Base-by-base conservation (phyloP, 306 rosid genomes). In the Glycine soja region DNA sequence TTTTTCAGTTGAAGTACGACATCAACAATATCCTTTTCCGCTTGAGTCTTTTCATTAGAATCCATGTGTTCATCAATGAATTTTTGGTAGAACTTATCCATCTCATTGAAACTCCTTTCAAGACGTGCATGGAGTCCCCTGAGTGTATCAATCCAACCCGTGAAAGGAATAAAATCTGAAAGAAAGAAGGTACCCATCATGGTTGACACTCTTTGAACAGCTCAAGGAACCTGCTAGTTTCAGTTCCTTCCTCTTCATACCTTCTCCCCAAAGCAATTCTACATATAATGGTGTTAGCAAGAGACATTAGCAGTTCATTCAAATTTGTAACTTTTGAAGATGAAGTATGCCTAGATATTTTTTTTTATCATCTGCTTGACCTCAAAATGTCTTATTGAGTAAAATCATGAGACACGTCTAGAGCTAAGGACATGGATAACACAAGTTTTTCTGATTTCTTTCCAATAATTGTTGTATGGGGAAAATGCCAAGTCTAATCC, bases 101-200 rank as follows among this genome's bases (percentile, higher is more conserved):
- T 8, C 38, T 76, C 81, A 7, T 74, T 61, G 57, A 70, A 88
- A 54, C 3, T 54, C 12, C 66, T 42, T 8, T 85, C 80, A 8
- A 87, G 81, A n/a, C 83, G 83, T 0, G 13, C 58, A 12, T 68
- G 58, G 0, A 50, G 0, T 5, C 89, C 89, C 4, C 14, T 51
- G 0, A 90, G 9, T 81, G 58, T 85, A 75, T 90, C 91, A 30
- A 83, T 47, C 88, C 88, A 86, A 8, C 83, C 85, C 61, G 83
- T 7, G 46, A 83, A 74, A 1, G 86, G 84, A 75, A 88, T 48
- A 47, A 47, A 86, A 43, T 88, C 91, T 1, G 75, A 74, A 3
- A 83, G 52, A 6, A 53, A 75, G 50, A 77, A 56, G 16, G 70
- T 10, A 3, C 66, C 66, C 1, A 80, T 0, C 81, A 76, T 0